Evolutionary conservation across 106 monocot genomes (phyloP), one percentile per base, ranked within the genome.

Genomic region (Platanthera guangdongensis): DNA sequence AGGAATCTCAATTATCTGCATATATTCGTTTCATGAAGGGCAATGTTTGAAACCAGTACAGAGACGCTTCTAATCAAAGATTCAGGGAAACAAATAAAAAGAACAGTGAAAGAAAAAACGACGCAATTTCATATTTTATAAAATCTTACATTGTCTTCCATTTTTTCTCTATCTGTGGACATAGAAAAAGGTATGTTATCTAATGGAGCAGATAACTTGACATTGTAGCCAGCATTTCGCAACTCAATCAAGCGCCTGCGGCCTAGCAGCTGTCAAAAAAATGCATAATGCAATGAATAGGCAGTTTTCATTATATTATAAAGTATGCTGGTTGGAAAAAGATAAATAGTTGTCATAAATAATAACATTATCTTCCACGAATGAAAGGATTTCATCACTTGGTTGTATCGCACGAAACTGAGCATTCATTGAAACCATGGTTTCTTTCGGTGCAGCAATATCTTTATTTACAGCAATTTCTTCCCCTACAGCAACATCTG

Each of bases 381-480:
- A 94, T 59, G 99, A 90, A 75, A 99, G 89, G 73, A 94, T 94
- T 30, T 88, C 85, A n/a, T 86, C 76, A 69, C 85, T 90, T 68
- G 99, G 99, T 74, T 85, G 88, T 90, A 99, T 99, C 32, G 94
- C 81, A 78, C 99, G 92, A 80, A 94, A 94, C 75, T 92, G 92
- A 62, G 92, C 90, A 87, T 92, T 99, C 55, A 80, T 85, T 68
- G 99, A 92, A 74, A 90, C 76, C 74, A 90, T 82, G 76, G 69
- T 49, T 77, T 86, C 88, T 62, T 91, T 88, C 76, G 85, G 92
- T 30, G 47, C 80, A 80, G 71, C 51, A 46, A 82, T 84, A 8
- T 81, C 95, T 89, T 83, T 51, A 80, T 70, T 39, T 39, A 39
- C 3, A 3, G 39, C 39, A 39, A 39, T 49, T 77, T 86, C 88